These are phyloP conservation scores for Pelagophyceae sp. DNA, from an alignment of 352 stramenopile species.

Conservation along the genomic window DNA sequence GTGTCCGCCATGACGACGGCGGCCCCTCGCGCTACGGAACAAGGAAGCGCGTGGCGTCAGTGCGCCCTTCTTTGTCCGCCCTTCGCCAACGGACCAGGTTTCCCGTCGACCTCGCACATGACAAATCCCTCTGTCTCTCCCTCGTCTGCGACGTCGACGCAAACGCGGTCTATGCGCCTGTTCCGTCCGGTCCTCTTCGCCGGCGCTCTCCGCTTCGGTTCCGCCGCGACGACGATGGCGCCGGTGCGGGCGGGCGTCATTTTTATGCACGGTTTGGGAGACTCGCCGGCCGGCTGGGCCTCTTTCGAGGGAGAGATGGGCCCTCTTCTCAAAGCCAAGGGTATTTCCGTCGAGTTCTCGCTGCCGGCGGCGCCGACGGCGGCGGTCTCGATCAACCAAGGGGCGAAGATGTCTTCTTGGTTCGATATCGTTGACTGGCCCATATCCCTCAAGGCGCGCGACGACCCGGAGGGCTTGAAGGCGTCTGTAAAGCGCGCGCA, in stretches of 20 bases:
- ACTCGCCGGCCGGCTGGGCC: conserved; percentile 49
- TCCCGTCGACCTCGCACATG: too few relatives aligned
- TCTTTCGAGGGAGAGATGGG: conserved; percentile 35
- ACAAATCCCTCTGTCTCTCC: too few relatives aligned
- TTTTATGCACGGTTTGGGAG: conserved; percentile 52
- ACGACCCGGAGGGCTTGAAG: conserved; percentile 42
- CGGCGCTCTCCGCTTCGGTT: too few relatives aligned
- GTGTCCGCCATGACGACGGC: too few relatives aligned
- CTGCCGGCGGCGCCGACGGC: conserved; percentile 55
- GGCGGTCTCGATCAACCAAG: conserved; percentile 59
- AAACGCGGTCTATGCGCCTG: too few relatives aligned
- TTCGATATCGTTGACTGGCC: conserved; percentile 59
- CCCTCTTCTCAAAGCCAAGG: conserved; percentile 24
- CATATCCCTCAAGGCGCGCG: conserved; percentile 41
- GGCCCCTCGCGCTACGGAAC: too few relatives aligned
- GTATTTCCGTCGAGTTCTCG: conserved; percentile 38
- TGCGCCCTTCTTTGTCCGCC: too few relatives aligned
- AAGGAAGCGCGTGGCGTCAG: too few relatives aligned
- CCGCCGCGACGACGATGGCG: neutral
- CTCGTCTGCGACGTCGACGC: too few relatives aligned
- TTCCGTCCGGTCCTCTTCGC: too few relatives aligned
- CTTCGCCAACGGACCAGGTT: too few relatives aligned
- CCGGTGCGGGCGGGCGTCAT: conserved; percentile 34
- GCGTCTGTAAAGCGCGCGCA: conserved; percentile 37
- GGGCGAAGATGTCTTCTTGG: conserved; percentile 58